Evolutionary conservation across 208 protist species (phyloP), one percentile per base, ranked within the genome.

Genomic region (Balamuthia mandrillaris): DNA sequence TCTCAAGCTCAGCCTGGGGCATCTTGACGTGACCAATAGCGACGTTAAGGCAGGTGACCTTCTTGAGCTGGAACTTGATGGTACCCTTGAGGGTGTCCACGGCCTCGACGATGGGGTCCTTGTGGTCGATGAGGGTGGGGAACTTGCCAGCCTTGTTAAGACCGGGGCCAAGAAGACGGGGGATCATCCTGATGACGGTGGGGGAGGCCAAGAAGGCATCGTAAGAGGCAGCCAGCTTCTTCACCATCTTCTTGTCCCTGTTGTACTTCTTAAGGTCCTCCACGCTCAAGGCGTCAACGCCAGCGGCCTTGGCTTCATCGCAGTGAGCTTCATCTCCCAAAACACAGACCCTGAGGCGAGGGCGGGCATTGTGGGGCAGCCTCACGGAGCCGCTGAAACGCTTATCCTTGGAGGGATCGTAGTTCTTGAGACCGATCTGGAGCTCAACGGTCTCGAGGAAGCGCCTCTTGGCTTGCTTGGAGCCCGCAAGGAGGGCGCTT

Each of bases 121-220:
- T 92, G 86, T 96, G 88, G 68, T 90, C 91, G 81, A 99, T 91
- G 49, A 97, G 94, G 61, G 96, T 95, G 41, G 98, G 98, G 96
- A 99, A 99, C 94, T 99, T 99, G 88, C 97, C 97, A 85, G 97
- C 96, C 96, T 99, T 99, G 93, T 98, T 98, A 87, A 99, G 97
- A 93, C 97, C 96, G 68, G 98, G 97, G 86, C 98, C 98, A 21
- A 97, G 85, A 2, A 97, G 52, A 90, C 95, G 85, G 85, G 97
- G 95, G 78, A 99, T 96, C 81, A 96, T 96, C 92, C 97, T 98
- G 94, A 99, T 97, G 79, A 99, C 92, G 18, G 96, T 95, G 86
- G 98, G 96, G 31, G 96, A 98, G 24, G 96, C 91, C 27, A 99
- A 92, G 97, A 99, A 99, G 85, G 96, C 95, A 92, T 99, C 95